phyloP scores from a whole-genome alignment of 768 basidiomycete genomes.

The Dacryopinax primogenitus region DNA sequence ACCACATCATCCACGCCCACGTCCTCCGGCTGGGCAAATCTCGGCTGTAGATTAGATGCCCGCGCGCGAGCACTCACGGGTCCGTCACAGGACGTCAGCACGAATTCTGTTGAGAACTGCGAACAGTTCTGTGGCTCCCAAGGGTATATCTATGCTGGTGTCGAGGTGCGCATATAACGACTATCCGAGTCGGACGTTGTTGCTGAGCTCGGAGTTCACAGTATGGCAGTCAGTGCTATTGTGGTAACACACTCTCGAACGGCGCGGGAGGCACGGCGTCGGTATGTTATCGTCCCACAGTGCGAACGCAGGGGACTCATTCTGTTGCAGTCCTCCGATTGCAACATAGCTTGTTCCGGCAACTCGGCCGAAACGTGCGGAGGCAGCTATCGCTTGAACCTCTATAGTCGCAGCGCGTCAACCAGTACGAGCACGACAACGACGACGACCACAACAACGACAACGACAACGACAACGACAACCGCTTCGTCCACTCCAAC shows the following conservation, averaged over 20 bases:
- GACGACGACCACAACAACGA: neutral
- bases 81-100: neutral
- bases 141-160: conserved; percentile 12
- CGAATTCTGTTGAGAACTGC: conserved; percentile 11
- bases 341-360: neutral
- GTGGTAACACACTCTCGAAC: conserved; percentile 10
- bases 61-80: conserved; percentile 9
- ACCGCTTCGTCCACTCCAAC: neutral
- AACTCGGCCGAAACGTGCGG: neutral
- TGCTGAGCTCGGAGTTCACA: neutral
- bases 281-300: too few species aligned
- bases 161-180: conserved; percentile 11
- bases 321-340: neutral
- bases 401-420: neutral
- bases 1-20: neutral
- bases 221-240: conserved; percentile 5
- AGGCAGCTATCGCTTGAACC: neutral
- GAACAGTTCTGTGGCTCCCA: neutral
- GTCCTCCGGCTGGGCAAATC: conserved; percentile 3
- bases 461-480: neutral
- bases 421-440: neutral
- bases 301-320: too few species aligned
- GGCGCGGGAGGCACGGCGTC: conserved; percentile 1
- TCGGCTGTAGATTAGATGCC: neutral
- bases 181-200: neutral